Conservation (phyloP, 805 yeast species). For the Ogataea trehalophila region DNA sequence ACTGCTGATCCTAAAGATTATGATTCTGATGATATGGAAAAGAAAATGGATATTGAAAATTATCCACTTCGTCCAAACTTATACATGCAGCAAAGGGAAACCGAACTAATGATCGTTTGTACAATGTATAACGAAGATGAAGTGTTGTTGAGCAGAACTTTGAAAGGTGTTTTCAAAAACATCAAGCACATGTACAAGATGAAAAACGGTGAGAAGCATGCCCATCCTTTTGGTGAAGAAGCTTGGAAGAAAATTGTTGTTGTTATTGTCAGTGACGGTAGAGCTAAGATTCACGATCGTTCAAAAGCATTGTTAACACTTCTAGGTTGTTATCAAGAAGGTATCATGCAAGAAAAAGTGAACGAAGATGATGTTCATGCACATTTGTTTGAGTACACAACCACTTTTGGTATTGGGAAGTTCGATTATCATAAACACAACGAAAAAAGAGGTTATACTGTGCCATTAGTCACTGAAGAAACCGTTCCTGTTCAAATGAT, state of each 20-base stretch:
- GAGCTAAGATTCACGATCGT: constrained; percentile 72
- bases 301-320: constrained; percentile 77
- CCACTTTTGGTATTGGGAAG: constrained; percentile 70
- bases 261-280: constrained; percentile 86
- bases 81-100: constrained; percentile 68
- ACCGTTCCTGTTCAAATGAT: constrained; percentile 80
- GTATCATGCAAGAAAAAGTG: constrained; percentile 86
- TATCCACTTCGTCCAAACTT: constrained; percentile 65
- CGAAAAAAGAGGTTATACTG: constrained; percentile 40
- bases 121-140: constrained; percentile 95
- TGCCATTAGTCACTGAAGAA: constrained; percentile 59
- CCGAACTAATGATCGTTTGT: constrained; percentile 80
- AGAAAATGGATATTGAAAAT: constrained; percentile 21
- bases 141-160: constrained; percentile 71
- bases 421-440: constrained; percentile 43
- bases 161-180: constrained; percentile 87
- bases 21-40: constrained; percentile 48
- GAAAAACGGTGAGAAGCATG: constrained; percentile 35
- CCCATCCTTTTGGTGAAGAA: constrained; percentile 81
- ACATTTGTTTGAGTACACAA: constrained; percentile 89
- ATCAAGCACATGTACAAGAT: constrained; percentile 64
- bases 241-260: constrained; percentile 93
- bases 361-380: constrained; percentile 77
- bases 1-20: constrained; percentile 87
- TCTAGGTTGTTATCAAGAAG: constrained; percentile 88